phyloP scores from a whole-genome alignment of 805 yeast genomes.

The Teunomyces kruisii region DNA sequence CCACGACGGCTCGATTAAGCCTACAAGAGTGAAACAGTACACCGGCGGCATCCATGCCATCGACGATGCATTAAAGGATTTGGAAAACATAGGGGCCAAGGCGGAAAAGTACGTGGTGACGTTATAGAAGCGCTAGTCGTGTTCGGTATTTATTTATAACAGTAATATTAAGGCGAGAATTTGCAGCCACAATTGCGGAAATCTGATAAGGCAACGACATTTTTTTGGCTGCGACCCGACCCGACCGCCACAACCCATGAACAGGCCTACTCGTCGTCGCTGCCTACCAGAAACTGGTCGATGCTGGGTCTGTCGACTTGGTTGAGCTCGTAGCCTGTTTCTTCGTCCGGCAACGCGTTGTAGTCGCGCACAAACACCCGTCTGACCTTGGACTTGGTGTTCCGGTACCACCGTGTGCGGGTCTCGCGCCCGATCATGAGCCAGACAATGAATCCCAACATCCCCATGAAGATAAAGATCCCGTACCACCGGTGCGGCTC shows the following conservation, averaged over 20 bases:
- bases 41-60: conserved; percentile 26
- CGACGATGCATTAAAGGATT: conserved; percentile 33
- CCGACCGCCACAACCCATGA: no score
- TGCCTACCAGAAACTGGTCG: conserved; percentile 15
- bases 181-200: background rate
- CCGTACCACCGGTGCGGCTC: conserved; percentile 46
- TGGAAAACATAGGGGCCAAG: conserved; percentile 42
- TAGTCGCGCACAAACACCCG: background rate
- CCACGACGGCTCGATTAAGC: conserved; percentile 22
- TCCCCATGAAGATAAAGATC: conserved; percentile 24
- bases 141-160: background rate
- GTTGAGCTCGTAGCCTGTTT: background rate
- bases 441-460: conserved; percentile 26
- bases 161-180: background rate
- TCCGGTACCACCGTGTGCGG: background rate
- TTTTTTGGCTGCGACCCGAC: no score
- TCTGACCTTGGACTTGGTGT: background rate
- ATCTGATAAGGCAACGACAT: no score
- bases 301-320: background rate
- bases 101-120: conserved; percentile 36
- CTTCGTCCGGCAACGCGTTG: background rate
- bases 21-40: conserved; percentile 30
- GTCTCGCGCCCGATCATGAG: conserved; percentile 31
- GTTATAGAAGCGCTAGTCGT: background rate
- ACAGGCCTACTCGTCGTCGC: conserved; percentile 10